A percentile compares a stretch with the other conserved stretches of the same genome.
Conservation (phyloP, 1,139 yeast species). For the Suhomyces anneliseae region DNA sequence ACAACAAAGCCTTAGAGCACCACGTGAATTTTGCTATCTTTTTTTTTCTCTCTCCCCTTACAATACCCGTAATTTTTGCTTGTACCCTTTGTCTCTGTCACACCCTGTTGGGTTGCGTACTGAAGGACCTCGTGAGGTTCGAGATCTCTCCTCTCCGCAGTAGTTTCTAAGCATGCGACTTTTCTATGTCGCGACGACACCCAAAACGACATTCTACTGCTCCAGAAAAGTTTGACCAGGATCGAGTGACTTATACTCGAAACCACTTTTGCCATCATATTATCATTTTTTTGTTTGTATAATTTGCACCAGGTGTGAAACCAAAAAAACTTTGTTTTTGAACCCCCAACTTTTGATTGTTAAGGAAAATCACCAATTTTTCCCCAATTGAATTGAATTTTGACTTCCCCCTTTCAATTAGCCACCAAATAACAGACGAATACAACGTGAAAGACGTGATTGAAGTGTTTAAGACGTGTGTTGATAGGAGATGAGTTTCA, state of each 20-base stretch:
- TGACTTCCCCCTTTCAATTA: background rate
- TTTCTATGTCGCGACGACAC: background rate
- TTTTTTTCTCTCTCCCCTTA: too few species aligned
- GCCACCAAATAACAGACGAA: background rate
- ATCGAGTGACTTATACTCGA: background rate
- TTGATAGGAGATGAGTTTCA: conserved; percentile 28
- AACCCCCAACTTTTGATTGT: background rate
- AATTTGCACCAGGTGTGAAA: background rate
- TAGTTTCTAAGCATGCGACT: background rate
- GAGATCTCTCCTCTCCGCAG: too few species aligned
- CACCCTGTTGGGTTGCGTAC: too few species aligned
- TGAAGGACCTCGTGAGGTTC: too few species aligned
- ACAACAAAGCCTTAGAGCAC: too few species aligned
- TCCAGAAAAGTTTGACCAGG: conserved; percentile 2
- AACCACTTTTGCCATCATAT: background rate
- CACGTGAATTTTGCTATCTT: too few species aligned
- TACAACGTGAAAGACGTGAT: background rate
- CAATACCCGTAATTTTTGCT: too few species aligned
- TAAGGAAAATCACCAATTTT: background rate
- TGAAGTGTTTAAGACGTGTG: background rate
- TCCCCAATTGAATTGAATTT: background rate
- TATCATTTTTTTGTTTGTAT: background rate
- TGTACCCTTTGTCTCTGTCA: too few species aligned
- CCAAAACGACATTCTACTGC: background rate
- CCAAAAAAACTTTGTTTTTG: background rate